Conservation (phyloP, 139 green algal genomes). For the Coelastrella sp. region DNA sequence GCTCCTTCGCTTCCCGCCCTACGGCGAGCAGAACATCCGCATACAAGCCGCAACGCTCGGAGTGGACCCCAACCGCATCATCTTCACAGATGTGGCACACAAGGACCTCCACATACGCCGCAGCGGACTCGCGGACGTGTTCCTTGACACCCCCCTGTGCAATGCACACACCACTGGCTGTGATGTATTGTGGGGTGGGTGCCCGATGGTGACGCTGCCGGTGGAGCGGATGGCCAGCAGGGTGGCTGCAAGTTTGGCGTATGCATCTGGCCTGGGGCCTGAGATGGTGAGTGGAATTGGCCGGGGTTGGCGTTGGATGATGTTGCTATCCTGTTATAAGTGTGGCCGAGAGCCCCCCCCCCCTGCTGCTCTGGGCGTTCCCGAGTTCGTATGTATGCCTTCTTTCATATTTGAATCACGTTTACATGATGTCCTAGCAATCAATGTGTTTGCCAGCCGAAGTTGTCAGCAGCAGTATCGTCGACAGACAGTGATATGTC, state of each 20-base stretch:
- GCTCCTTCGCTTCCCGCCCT: slow-evolving; percentile 92
- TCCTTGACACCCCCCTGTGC: slow-evolving; percentile 93
- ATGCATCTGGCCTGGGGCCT: slow-evolving; percentile 77
- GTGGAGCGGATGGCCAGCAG: slow-evolving; percentile 90
- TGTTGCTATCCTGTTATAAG: neutral
- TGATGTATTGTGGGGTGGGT: slow-evolving; percentile 93
- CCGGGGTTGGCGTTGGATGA: neutral
- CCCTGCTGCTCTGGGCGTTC: too few relatives aligned
- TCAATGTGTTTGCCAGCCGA: too few relatives aligned
- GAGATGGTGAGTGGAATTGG: slow-evolving; percentile 76
- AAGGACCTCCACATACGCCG: slow-evolving; percentile 90
- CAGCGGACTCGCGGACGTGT: slow-evolving; percentile 89
- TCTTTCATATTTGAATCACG: too few relatives aligned
- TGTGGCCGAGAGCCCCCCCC: slow-evolving; percentile 54
- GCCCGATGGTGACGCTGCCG: slow-evolving; percentile 91
- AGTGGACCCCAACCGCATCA: slow-evolving; percentile 78
- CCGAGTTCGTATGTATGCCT: too few relatives aligned
- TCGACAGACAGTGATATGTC: too few relatives aligned
- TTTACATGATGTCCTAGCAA: too few relatives aligned
- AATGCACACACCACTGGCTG: slow-evolving; percentile 96
- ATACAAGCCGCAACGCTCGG: slow-evolving; percentile 58
- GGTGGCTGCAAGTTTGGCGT: slow-evolving; percentile 85
- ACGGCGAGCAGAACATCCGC: slow-evolving; percentile 80
- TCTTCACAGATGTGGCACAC: slow-evolving; percentile 94
- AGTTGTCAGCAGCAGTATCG: too few relatives aligned